phyloP scores from a whole-genome alignment of 2,329 filamentous ascomycete genomes.

The Penicillium sp. region DNA sequence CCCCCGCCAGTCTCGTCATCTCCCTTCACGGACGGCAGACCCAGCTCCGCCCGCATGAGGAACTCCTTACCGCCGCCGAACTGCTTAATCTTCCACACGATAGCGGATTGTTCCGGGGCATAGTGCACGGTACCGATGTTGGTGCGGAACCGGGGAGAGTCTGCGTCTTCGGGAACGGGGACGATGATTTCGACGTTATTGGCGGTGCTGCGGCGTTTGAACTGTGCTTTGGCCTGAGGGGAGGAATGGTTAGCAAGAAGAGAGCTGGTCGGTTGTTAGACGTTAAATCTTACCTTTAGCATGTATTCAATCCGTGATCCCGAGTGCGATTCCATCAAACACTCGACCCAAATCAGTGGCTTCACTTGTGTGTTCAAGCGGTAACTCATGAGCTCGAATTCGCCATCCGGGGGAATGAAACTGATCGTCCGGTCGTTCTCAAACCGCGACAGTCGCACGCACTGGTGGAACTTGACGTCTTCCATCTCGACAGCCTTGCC shows the following conservation, averaged over 20 bases:
- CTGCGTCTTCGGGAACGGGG: constrained; percentile 93
- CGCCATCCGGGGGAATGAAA: constrained; percentile 96
- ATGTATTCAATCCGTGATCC: constrained; percentile 97
- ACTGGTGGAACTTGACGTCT: constrained; percentile 99
- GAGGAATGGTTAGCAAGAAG: constrained; percentile 3
- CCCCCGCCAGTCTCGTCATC: constrained; percentile 94
- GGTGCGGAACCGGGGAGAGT: constrained; percentile 90
- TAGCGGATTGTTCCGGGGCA: constrained; percentile 92
- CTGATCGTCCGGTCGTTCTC: constrained; percentile 98
- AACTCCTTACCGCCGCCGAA: constrained; percentile 99
- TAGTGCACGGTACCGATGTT: constrained; percentile 98
- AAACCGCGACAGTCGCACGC: constrained; percentile 88
- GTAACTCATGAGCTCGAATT: constrained; percentile 99
- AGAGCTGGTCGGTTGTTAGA: neutral
- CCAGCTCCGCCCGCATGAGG: constrained; percentile 93
- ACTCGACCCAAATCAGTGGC: constrained; percentile 97
- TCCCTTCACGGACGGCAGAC: constrained; percentile 85
- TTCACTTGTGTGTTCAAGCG: constrained; percentile 98
- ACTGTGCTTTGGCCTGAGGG: constrained; percentile 75
- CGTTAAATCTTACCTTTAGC: constrained; percentile 62
- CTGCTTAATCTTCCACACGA: constrained; percentile 99
- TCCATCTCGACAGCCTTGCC: constrained; percentile 99
- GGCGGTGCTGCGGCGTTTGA: constrained; percentile 93
- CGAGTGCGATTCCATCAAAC: constrained; percentile 91
- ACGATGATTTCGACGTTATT: constrained; percentile 99